Percentiles rank a stretch among this genome's conserved stretches.
Evolutionary conservation across 2,329 filamentous ascomycete genomes (phyloP).

Genomic region (Thielaviopsis ethacetica): DNA sequence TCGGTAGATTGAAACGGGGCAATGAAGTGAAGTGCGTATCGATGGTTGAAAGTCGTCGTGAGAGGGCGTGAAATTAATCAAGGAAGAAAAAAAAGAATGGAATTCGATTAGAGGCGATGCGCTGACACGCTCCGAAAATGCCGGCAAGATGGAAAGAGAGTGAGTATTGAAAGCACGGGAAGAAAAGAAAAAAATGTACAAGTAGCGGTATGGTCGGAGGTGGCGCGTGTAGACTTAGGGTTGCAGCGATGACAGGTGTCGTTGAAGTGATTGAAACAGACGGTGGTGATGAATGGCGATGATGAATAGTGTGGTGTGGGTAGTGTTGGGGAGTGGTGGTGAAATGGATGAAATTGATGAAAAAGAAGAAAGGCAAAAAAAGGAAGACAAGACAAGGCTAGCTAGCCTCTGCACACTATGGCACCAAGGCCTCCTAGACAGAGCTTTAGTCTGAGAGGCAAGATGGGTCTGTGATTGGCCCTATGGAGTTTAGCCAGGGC

Average conservation of each 20-base stretch:
- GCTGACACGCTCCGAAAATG: neutral
- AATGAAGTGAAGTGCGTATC: neutral
- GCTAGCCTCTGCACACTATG: neutral
- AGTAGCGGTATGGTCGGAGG: neutral
- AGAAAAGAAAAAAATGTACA: neutral
- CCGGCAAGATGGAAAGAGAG: neutral
- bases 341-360: conserved; percentile 1
- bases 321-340: neutral
- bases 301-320: neutral
- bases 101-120: neutral
- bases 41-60: neutral
- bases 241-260: neutral
- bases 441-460: neutral
- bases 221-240: neutral
- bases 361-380: neutral
- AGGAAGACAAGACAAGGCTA: conserved; percentile 1
- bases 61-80: neutral
- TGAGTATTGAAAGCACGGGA: neutral
- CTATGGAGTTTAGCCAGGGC: neutral
- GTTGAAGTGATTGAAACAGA: neutral
- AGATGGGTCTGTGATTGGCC: neutral
- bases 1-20: neutral
- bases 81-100: neutral
- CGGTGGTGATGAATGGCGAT: neutral
- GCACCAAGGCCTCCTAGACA: neutral